Evolutionary conservation across 2,329 filamentous ascomycete genomes (phyloP).

Genomic region (Ophiosphaerella narmari): DNA sequence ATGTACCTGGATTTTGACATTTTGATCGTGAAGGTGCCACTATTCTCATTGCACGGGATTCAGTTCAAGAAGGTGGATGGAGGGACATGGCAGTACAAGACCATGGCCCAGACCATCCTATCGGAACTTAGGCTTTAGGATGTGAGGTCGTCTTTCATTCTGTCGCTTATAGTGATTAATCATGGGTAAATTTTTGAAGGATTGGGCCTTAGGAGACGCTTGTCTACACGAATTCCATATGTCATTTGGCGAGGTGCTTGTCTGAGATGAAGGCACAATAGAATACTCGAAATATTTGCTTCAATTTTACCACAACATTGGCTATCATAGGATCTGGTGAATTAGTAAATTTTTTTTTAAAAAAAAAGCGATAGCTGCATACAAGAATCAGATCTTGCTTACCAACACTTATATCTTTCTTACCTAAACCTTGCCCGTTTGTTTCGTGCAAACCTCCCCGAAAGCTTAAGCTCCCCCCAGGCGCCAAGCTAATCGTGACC

Average conservation of each 20-base stretch:
- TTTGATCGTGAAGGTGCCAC: slow-evolving; percentile 93
- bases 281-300: too few species aligned
- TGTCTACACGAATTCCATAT: slow-evolving; percentile 38
- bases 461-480: slow-evolving; percentile 32
- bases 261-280: background rate
- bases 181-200: slow-evolving; percentile 11
- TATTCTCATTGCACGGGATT: slow-evolving; percentile 90
- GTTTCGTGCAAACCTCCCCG: slow-evolving; percentile 18
- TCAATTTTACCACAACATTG: too few species aligned
- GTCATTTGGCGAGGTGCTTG: slow-evolving; percentile 14
- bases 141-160: slow-evolving; percentile 54
- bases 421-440: slow-evolving; percentile 1
- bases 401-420: background rate
- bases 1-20: slow-evolving; percentile 92
- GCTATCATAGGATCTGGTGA: too few species aligned
- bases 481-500: slow-evolving; percentile 27
- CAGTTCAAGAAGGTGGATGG: slow-evolving; percentile 97
- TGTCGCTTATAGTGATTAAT: slow-evolving; percentile 15
- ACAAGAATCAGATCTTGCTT: too few species aligned
- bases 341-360: too few species aligned
- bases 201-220: background rate
- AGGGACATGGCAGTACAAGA: slow-evolving; percentile 98
- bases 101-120: slow-evolving; percentile 95
- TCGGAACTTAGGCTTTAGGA: slow-evolving; percentile 79
- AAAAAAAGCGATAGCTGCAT: too few species aligned